Evolutionary conservation across 768 basidiomycete species (phyloP), one percentile per base, ranked within the genome.

Genomic region (Infundibulicybe gibba): DNA sequence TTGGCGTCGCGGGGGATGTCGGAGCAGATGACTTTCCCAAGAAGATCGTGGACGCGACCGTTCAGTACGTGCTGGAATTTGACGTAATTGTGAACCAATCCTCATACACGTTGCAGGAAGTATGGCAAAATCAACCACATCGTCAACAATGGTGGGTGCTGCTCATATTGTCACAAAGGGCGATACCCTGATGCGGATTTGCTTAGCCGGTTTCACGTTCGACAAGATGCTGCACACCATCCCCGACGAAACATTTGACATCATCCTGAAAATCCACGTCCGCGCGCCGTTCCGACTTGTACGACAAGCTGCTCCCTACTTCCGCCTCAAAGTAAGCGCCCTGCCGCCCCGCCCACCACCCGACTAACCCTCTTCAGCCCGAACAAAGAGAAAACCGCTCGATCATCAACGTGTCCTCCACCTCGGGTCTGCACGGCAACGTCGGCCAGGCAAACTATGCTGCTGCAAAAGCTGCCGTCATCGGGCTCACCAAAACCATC

Each of bases 211-310:
- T 41, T 89, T 89, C 69, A 88, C 87, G 6, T 88, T 77, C 55
- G 87, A 90, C 75, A 86, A 84, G 64, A 93, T 93, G 90, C 70
- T 91, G 33, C 90, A 90, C 67, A 90, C 87, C 5, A 90, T 84
- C 49, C 82, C 86, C 2, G 90, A 93, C 65, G 87, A 90, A 38
- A 77, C 81, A 1, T 93, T 79, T 61, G 85, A 90, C 51, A 74
- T 92, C 54, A 92, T 92, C 57, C 71, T 86, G 64, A 87, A 86
- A 60, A 82, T 92, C 43, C 91, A 93, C 63, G 85, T 90, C 56
- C 81, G 86, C 43, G 88, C 90, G 2, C 91, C 90, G 0, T 93
- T 92, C 80, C 74, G 89, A 34, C 81, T 93, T 55, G 72, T 92
- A 49, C 80, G 90, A 43, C 85, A 87, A 48, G 90, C 89, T 3